Evolutionary conservation across 2,329 filamentous ascomycete species (phyloP), one percentile per base, ranked within the genome.

Genomic region (Claviceps sorghi): DNA sequence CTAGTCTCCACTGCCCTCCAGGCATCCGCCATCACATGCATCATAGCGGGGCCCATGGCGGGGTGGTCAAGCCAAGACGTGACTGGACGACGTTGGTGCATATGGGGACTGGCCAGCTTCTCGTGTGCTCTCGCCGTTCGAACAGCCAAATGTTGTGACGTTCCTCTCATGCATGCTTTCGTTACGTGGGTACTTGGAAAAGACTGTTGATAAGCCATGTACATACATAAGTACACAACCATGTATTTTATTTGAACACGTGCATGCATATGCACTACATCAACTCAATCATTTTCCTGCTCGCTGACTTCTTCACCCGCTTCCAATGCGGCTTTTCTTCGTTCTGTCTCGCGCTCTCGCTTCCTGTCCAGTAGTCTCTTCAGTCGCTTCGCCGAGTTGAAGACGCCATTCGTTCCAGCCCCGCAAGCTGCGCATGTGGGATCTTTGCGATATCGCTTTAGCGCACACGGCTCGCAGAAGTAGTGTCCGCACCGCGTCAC

Each of bases 401-500:
- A 97, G 0, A 94, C 87, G 1, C 93, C 93, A 32, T 84, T 83
- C 0, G 90, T 97, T 5, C 88, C 86, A 1, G 83, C 75, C 1
- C 88, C 86, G 65, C 93, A 97, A 4, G 85, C 86, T 2, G 87
- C 88, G 66, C 93, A 97, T 2, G 80, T 81, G 4, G 90, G 90
- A 60, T 90, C 88, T 64, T 88, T 93, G 56, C 86, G 77, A 65
- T 96, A 97, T 58, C 90, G 72, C 64, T 86, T 82, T 60, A 97
- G 72, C 29, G 93, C 93, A 67, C 93, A 98, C 1, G 78, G 75
- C 66, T 96, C 86, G 65, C 93, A 98, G 64, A 97, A 97, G 67
- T 97, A 97, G 66, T 98, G 93, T 0, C 88, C 86, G 59, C 93
- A 98, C 58, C 88, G 85, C 13, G 93, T 97, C 26, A 91, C 72